phyloP scores from a whole-genome alignment of 345 rosid genomes.

The Bruguiera gymnorhiza region DNA sequence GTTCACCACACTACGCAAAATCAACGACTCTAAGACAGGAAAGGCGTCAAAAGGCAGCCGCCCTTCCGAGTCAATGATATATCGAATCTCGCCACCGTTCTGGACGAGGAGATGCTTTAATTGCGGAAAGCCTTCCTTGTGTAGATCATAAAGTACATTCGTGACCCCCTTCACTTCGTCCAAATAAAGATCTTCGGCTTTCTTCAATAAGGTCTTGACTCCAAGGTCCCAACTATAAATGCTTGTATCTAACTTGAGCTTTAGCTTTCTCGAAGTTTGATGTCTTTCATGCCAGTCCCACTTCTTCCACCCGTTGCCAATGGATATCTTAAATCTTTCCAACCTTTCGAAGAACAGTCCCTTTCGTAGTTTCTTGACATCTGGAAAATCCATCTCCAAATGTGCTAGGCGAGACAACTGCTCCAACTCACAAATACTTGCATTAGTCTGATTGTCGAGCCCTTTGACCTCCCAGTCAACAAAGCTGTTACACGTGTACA shows the following conservation, averaged over 20 bases:
- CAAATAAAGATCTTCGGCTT: constrained; percentile 6
- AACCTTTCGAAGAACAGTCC: constrained; percentile 10
- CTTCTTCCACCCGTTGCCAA: constrained; percentile 12
- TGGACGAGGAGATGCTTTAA: neutral
- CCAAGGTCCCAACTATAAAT: neutral
- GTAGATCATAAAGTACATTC: neutral
- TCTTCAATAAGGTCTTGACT: neutral
- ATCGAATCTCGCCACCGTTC: neutral
- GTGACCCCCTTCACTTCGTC: neutral
- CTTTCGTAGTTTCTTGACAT: neutral
- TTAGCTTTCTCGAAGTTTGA: constrained; percentile 9
- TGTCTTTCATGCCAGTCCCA: constrained; percentile 8
- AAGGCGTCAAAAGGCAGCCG: neutral
- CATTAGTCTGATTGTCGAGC: neutral
- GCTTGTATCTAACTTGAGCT: constrained; percentile 8
- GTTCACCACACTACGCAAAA: constrained; percentile 8
- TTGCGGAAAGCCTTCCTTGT: constrained; percentile 3
- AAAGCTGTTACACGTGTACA: constrained; percentile 21
- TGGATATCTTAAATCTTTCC: constrained; percentile 10
- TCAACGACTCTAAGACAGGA: constrained; percentile 20
- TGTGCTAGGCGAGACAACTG: constrained; percentile 11
- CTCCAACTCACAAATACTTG: constrained; percentile 22
- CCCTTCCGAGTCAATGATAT: neutral
- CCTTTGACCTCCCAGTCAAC: constrained; percentile 25
- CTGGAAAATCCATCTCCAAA: constrained; percentile 12